These are phyloP conservation scores for Curvularia eragrostidis DNA, from an alignment of 2,329 filamentous ascomycete genomes.

Conservation along the genomic window DNA sequence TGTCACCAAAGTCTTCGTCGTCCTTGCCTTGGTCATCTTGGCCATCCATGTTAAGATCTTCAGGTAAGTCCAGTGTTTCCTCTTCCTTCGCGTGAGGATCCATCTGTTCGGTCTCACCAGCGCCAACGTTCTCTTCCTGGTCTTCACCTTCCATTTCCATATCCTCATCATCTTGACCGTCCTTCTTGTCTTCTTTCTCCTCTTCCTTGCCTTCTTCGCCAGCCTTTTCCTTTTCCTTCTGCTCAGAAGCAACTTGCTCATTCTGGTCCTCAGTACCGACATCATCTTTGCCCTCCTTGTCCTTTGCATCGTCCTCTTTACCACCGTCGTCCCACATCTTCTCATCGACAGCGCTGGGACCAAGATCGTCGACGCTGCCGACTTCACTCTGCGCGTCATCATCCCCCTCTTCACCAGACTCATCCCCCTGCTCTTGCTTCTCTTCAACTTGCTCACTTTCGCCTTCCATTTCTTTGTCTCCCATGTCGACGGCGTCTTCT, in stretches of 20 bases:
- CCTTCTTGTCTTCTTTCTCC: conserved; percentile 63
- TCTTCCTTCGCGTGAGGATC: conserved; percentile 82
- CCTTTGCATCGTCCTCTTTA: conserved; percentile 78
- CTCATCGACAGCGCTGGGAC: conserved; percentile 90
- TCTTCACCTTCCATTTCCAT: conserved; percentile 65
- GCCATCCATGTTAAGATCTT: conserved; percentile 84
- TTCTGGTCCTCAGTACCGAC: conserved; percentile 58
- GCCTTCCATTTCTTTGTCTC: conserved; percentile 88
- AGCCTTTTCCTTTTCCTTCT: conserved; percentile 58
- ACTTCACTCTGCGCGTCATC: conserved; percentile 85
- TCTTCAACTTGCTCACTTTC: conserved; percentile 69
- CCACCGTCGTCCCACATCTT: conserved; percentile 97
- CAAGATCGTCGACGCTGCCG: conserved; percentile 88
- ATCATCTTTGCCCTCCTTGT: conserved; percentile 72
- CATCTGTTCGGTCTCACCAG: conserved; percentile 70
- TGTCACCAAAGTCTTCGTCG: conserved; percentile 46
- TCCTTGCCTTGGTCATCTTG: conserved; percentile 66
- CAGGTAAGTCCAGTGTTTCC: conserved; percentile 81
- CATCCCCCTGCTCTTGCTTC: conserved; percentile 65
- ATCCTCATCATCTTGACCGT: conserved; percentile 64
- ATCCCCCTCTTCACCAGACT: conserved; percentile 54
- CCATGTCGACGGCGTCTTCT: conserved; percentile 89
- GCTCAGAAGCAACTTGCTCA: conserved; percentile 55
- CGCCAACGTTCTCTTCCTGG: conserved; percentile 66
- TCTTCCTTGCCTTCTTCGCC: conserved; percentile 68